Percentiles rank a stretch among this genome's conserved stretches.
phyloP scores from a whole-genome alignment of 768 basidiomycete genomes.

The Boletus sp. region DNA sequence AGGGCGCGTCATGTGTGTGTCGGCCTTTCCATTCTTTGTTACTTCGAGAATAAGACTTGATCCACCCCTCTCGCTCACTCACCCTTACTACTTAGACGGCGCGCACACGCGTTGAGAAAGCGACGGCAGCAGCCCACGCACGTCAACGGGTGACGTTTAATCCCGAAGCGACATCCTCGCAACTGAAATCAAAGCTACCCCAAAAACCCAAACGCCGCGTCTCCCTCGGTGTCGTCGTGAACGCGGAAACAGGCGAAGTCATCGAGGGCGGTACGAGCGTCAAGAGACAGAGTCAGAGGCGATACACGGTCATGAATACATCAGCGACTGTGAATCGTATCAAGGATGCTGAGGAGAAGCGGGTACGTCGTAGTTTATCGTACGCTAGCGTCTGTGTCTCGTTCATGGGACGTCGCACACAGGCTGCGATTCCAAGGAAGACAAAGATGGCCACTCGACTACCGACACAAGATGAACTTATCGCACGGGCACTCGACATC shows the following conservation, averaged over 20 bases:
- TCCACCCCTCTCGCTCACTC: no score
- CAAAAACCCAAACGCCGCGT: conserved; percentile 44
- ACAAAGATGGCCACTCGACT: conserved; percentile 47
- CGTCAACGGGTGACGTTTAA: conserved; percentile 68
- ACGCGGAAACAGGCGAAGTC: conserved; percentile 62
- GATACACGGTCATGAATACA: conserved; percentile 68
- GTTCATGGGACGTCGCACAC: background rate
- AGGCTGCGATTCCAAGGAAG: conserved; percentile 64
- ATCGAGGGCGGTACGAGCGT: conserved; percentile 33
- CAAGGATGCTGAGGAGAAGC: conserved; percentile 61
- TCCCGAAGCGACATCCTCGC: conserved; percentile 40
- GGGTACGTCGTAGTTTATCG: conserved; percentile 35
- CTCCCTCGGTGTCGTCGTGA: conserved; percentile 50
- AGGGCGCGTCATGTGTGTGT: conserved; percentile 30
- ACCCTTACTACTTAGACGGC: conserved; percentile 40
- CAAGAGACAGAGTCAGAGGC: conserved; percentile 58
- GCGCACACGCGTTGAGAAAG: conserved; percentile 55
- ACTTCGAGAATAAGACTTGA: background rate
- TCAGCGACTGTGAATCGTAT: conserved; percentile 62
- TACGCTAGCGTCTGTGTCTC: background rate
- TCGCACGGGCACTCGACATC: conserved; percentile 77
- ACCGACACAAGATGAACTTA: conserved; percentile 79
- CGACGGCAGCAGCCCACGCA: conserved; percentile 63
- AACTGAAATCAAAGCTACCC: conserved; percentile 23
- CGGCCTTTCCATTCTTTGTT: background rate